Percentiles rank a stretch among this genome's conserved stretches.
Conservation (phyloP, 2,329 filamentous ascomycete genomes). For the Bipolaris victoriae region DNA sequence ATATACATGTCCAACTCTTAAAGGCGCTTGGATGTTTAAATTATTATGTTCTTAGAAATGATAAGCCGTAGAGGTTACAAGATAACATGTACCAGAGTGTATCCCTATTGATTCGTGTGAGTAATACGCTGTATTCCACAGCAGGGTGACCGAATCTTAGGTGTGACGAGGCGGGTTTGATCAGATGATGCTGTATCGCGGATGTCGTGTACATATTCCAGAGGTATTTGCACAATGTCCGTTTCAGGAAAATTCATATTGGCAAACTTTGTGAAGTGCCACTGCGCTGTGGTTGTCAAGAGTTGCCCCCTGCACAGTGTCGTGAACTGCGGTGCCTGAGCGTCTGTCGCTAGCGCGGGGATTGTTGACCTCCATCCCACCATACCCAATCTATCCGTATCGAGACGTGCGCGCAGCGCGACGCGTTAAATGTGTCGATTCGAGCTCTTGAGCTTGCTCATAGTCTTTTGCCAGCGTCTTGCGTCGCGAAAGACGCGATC, state of each 20-base stretch:
- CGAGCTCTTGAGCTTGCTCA: conserved; percentile 45
- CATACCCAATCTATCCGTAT: conserved; percentile 20
- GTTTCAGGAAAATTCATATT: neutral
- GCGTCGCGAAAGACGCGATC: conserved; percentile 21
- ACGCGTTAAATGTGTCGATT: conserved; percentile 46
- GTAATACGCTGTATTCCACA: neutral
- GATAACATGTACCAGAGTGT: neutral
- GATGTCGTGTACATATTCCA: neutral
- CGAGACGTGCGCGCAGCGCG: conserved; percentile 22
- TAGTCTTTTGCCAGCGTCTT: conserved; percentile 36
- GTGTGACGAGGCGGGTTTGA: neutral
- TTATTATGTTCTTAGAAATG: too few relatives aligned
- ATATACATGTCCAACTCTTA: too few relatives aligned
- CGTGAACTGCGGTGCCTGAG: neutral
- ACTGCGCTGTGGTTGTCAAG: neutral
- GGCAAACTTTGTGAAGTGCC: neutral
- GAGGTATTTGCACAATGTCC: too few relatives aligned
- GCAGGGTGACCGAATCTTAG: neutral
- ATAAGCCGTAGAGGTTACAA: neutral
- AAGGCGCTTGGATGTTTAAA: too few relatives aligned
- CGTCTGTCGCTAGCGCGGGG: conserved; percentile 11
- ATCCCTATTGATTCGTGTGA: neutral
- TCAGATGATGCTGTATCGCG: neutral
- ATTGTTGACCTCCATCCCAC: conserved; percentile 18
- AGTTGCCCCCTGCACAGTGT: neutral